Conservation (phyloP, 2,329 filamentous ascomycete genomes). For the Pseudocercospora musae region DNA sequence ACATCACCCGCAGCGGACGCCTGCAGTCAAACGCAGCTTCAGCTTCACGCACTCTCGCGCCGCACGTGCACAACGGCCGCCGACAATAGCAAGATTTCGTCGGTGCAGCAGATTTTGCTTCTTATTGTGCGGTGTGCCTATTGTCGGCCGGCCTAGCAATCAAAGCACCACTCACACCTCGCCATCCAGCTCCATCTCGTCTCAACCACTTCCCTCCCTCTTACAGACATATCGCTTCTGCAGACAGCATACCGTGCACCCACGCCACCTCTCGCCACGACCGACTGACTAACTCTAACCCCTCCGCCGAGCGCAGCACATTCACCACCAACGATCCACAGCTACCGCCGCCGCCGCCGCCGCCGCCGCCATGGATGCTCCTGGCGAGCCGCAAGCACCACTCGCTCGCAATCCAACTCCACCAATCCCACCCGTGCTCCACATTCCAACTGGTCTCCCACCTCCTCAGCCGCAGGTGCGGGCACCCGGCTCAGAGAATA, state of each 20-base stretch:
- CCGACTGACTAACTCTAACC: neutral
- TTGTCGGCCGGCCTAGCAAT: neutral
- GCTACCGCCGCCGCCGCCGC: neutral
- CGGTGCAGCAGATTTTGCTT: neutral
- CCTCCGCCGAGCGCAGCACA: neutral
- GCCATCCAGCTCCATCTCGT: neutral
- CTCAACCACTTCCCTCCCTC: neutral
- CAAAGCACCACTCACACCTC: neutral
- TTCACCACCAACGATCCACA: neutral
- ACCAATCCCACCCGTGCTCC: neutral
- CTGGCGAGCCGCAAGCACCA: neutral
- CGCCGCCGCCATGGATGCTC: slow-evolving; percentile 3
- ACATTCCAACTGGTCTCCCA: neutral
- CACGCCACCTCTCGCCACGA: neutral
- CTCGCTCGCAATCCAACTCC: neutral
- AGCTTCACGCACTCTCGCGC: neutral
- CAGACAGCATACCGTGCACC: neutral
- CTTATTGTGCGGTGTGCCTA: neutral
- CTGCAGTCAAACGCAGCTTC: neutral
- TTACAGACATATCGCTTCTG: neutral
- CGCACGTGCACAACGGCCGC: neutral
- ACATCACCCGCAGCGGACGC: neutral
- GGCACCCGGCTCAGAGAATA: slow-evolving; percentile 5
- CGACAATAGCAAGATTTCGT: neutral
- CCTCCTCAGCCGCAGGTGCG: neutral